phyloP scores from a whole-genome alignment of 352 stramenopile species.

The Aphanomyces stellatus region DNA sequence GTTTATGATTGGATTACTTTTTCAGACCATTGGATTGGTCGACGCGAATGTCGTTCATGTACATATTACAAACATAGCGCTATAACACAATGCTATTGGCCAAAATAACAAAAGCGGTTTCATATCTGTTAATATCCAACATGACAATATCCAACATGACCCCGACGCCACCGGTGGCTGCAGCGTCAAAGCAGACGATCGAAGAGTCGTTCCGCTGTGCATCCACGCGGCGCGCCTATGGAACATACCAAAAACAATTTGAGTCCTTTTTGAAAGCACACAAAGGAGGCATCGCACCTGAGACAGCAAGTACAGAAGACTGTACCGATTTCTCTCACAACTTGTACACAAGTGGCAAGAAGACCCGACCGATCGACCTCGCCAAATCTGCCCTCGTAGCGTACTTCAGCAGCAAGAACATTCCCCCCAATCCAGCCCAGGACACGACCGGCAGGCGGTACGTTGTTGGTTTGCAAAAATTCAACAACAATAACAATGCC shows the following conservation, averaged over 20 bases:
- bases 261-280: neutral
- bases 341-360: neutral
- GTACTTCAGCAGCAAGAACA: conserved; percentile 6
- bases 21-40: neutral
- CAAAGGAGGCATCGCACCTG: neutral
- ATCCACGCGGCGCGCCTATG: neutral
- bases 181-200: neutral
- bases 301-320: neutral
- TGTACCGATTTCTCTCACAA: conserved; percentile 7
- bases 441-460: neutral
- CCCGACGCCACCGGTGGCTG: neutral
- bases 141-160: neutral
- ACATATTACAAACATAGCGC: neutral
- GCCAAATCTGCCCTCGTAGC: conserved; percentile 3
- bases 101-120: neutral
- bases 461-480: neutral
- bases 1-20: neutral
- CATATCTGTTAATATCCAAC: neutral
- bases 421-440: conserved; percentile 5
- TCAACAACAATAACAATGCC: neutral
- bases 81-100: neutral
- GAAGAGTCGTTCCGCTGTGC: neutral
- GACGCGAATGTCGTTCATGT: neutral
- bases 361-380: neutral
- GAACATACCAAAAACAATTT: conserved; percentile 10